Evolutionary conservation across 306 rosid genomes (phyloP).

Genomic region (Carpinus viminea): DNA sequence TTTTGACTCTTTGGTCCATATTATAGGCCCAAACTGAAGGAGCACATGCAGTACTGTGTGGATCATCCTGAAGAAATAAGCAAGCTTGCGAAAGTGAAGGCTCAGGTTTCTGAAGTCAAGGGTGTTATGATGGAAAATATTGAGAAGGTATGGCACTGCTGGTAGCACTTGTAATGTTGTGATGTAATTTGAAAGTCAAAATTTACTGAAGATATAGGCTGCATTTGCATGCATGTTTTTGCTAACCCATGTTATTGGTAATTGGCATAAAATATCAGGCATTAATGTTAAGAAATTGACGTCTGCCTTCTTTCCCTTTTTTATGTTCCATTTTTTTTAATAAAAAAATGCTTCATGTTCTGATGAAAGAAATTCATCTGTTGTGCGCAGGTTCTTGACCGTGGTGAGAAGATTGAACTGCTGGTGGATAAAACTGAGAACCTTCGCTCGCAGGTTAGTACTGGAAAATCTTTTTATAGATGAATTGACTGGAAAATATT

Average conservation of each 20-base stretch:
- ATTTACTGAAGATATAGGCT: background rate
- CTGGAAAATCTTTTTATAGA: background rate
- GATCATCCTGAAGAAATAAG: conserved; percentile 97
- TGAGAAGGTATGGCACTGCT: conserved; percentile 58
- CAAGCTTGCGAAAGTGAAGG: conserved; percentile 96
- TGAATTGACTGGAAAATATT: background rate
- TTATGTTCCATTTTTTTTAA: background rate
- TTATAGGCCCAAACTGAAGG: conserved; percentile 79
- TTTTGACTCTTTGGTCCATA: conserved; percentile 18
- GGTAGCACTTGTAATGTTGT: background rate
- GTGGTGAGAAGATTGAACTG: conserved; percentile 94
- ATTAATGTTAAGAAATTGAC: background rate
- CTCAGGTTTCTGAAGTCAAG: conserved; percentile 97
- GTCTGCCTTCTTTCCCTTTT: background rate
- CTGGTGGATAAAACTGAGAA: conserved; percentile 91
- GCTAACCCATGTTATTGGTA: background rate
- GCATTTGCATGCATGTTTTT: conserved; percentile 11
- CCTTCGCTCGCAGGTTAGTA: conserved; percentile 90
- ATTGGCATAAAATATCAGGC: background rate
- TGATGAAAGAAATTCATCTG: conserved; percentile 1
- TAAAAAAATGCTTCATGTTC: background rate
- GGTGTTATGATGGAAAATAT: conserved; percentile 99
- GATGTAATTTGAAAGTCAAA: background rate
- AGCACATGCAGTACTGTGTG: conserved; percentile 89
- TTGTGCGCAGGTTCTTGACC: conserved; percentile 86